Evolutionary conservation across 148 eudicot genomes (phyloP).

Genomic region (Silene uniflora): DNA sequence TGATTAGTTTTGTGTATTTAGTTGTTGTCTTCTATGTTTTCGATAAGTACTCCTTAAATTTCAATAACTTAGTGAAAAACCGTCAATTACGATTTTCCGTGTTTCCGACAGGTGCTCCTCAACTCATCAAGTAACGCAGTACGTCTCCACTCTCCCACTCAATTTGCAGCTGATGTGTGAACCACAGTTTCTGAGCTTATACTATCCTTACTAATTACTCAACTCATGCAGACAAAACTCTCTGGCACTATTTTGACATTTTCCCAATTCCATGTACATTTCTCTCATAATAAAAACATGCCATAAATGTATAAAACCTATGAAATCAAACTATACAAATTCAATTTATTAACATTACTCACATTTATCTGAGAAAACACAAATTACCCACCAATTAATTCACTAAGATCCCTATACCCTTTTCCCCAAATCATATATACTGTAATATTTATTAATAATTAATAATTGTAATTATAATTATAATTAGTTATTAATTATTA

Average conservation of each 20-base stretch:
- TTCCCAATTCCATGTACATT: background rate
- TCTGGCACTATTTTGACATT: background rate
- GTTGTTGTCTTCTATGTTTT: too few relatives aligned
- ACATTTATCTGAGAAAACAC: background rate
- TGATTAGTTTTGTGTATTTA: too few relatives aligned
- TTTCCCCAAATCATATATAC: background rate
- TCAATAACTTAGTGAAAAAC: too few relatives aligned
- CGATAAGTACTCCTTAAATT: too few relatives aligned
- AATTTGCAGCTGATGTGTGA: background rate
- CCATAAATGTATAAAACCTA: background rate
- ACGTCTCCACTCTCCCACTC: background rate
- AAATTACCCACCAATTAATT: background rate
- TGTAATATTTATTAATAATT: too few relatives aligned
- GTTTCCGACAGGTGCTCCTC: too few relatives aligned
- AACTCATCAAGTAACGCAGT: too few relatives aligned
- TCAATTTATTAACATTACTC: background rate
- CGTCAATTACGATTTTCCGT: too few relatives aligned
- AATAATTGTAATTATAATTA: background rate
- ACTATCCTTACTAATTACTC: background rate
- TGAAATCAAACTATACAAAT: background rate
- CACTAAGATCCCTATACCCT: background rate
- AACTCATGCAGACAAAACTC: background rate
- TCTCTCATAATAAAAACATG: background rate
- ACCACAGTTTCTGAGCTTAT: constrained; percentile 1
- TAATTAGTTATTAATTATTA: background rate